Conservation (phyloP, 2,329 filamentous ascomycete species). For the Ramichloridium luteum region DNA sequence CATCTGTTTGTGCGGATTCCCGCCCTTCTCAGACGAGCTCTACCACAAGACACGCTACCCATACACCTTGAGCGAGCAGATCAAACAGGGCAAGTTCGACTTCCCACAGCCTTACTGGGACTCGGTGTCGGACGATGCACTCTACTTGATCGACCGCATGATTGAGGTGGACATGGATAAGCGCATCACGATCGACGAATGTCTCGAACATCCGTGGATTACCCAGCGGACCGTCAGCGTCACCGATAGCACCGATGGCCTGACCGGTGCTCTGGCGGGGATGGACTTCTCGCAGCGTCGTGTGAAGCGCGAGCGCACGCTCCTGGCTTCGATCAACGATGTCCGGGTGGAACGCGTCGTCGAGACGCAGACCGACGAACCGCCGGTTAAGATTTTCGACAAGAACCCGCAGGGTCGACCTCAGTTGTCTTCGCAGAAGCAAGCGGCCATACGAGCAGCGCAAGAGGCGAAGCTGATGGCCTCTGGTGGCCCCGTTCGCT, state of each 20-base stretch:
- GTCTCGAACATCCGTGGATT: slow-evolving; percentile 83
- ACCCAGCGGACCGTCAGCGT: slow-evolving; percentile 31
- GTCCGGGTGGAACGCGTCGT: slow-evolving; percentile 51
- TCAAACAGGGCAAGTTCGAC: slow-evolving; percentile 76
- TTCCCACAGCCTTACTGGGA: slow-evolving; percentile 98
- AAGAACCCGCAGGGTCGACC: slow-evolving; percentile 44
- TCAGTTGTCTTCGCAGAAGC: slow-evolving; percentile 7
- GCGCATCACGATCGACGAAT: slow-evolving; percentile 80
- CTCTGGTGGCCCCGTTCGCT: neutral
- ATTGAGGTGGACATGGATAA: slow-evolving; percentile 74
- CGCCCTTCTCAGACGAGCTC: slow-evolving; percentile 91
- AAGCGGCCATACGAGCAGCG: slow-evolving; percentile 5
- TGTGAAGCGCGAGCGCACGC: slow-evolving; percentile 66
- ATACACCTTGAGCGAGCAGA: slow-evolving; percentile 78
- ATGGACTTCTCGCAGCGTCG: slow-evolving; percentile 79
- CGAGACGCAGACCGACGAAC: slow-evolving; percentile 41
- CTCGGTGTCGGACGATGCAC: slow-evolving; percentile 68
- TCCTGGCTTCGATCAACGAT: slow-evolving; percentile 71
- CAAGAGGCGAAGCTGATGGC: slow-evolving; percentile 19
- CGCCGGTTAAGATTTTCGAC: slow-evolving; percentile 58
- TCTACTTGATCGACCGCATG: slow-evolving; percentile 93
- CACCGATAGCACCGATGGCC: slow-evolving; percentile 80
- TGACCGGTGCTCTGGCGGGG: slow-evolving; percentile 72
- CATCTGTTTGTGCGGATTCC: slow-evolving; percentile 93
- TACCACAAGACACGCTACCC: slow-evolving; percentile 58